Evolutionary conservation across 192 early-diverging fungal genomes (phyloP).

Genomic region (Linnemannia exigua): DNA sequence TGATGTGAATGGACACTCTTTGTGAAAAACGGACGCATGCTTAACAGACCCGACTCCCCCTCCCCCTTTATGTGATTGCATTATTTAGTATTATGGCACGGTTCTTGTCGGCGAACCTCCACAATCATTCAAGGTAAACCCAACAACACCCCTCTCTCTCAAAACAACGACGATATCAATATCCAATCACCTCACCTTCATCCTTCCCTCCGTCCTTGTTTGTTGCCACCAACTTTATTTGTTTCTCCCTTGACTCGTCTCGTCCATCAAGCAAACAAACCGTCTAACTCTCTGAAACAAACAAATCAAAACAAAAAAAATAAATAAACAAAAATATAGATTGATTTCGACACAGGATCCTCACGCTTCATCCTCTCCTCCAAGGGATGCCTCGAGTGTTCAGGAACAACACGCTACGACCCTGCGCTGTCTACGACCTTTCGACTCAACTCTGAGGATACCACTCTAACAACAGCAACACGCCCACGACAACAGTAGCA

Average conservation of each 20-base stretch:
- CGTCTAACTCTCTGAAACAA: no score
- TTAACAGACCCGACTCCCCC: background rate
- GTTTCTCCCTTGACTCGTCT: no score
- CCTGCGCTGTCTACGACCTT: conserved; percentile 2
- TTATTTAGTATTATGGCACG: conserved; percentile 23
- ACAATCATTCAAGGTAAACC: conserved; percentile 18
- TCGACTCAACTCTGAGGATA: background rate
- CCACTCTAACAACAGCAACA: background rate
- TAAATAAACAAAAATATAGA: background rate
- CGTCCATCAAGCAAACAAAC: no score
- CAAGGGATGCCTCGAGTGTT: conserved; percentile 18
- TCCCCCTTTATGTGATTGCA: background rate
- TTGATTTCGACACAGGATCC: conserved; percentile 38
- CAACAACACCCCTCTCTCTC: background rate
- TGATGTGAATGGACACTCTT: no score
- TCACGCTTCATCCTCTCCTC: conserved; percentile 32
- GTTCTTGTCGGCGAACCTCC: conserved; percentile 26
- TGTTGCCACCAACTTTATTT: background rate
- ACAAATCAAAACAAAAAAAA: no score
- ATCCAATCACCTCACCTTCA: background rate
- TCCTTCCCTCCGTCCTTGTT: background rate
- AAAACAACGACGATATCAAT: no score
- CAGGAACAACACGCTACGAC: conserved; percentile 22
- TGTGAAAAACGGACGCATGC: no score
- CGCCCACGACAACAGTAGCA: background rate